Evolutionary conservation across 192 early-diverging fungal species (phyloP), one percentile per base, ranked within the genome.

Genomic region (Entomortierella chlamydospora): DNA sequence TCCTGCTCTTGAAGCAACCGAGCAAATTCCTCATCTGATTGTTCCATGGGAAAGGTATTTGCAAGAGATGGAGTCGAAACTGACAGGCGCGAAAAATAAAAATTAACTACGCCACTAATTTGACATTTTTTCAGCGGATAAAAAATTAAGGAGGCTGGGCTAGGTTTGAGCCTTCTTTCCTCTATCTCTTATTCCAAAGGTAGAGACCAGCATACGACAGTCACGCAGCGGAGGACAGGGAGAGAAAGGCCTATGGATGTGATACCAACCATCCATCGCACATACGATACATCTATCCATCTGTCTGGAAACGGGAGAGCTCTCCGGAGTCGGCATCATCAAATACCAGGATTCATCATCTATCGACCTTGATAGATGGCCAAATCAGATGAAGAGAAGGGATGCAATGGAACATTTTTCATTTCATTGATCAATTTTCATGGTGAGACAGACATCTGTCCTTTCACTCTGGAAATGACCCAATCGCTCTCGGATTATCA

Each of bases 121-220:
- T 51, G 31, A 50, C 12, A 23, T 34, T 10, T 10, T 37, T 37
- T 37, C 13, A 47, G 58, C 9, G 58, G 22, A 34, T 64, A 57
- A 64, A 72, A 72, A 64, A 51, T 51, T 47, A 58, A 22, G 33
- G n/a, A 12, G 22, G n/a, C 31, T 22, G 59, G 54, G 70, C 28
- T 39, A 7, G 57, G 33, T 64, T 72, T 53, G 70, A 57, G 70
- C 70, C 70, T 72, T 63, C 70, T 72, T 72, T 72, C 70, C 61
- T 64, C 61, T 72, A 64, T 72, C 70, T 72, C 70, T 72, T 64
- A 64, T 64, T 72, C 61, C 70, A 64, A 62, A 72, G 70, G 70
- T 72, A 72, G 70, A 64, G 61, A 64, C 61, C 37, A 28, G 54
- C 34, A 54, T n/a, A 43, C 30, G 57, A 54, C 61, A 72, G 70